phyloP scores from a whole-genome alignment of 441 rosid genomes.

The Populus hybrid region DNA sequence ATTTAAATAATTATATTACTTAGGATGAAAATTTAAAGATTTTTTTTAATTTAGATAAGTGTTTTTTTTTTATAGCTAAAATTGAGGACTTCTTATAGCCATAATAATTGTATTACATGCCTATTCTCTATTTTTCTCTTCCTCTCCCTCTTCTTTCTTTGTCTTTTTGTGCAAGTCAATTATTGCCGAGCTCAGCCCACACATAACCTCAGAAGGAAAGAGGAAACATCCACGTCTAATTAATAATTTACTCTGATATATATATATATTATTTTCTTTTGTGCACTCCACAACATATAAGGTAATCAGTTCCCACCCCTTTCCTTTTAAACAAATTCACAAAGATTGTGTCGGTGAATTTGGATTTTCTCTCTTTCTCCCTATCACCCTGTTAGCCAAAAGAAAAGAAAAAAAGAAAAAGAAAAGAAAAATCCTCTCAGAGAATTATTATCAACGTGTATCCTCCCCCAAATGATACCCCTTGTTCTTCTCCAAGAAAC shows the following conservation, averaged over 20 bases:
- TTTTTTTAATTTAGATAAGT: background rate
- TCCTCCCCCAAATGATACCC: background rate
- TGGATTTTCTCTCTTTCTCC: slow-evolving; percentile 25
- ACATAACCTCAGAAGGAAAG: background rate
- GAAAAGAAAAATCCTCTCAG: background rate
- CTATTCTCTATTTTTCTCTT: background rate
- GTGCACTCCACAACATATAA: background rate
- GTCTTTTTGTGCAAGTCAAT: background rate
- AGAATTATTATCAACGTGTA: background rate
- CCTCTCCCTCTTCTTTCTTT: background rate
- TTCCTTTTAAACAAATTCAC: slow-evolving; percentile 18
- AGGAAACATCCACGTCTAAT: background rate
- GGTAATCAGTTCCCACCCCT: slow-evolving; percentile 5
- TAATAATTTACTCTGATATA: too few relatives aligned
- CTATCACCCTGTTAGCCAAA: background rate
- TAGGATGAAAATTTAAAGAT: background rate
- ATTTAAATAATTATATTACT: too few relatives aligned
- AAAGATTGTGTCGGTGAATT: slow-evolving; percentile 51
- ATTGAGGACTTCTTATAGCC: background rate
- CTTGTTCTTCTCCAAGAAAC: background rate
- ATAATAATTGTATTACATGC: background rate
- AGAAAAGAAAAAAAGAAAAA: background rate
- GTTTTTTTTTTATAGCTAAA: background rate
- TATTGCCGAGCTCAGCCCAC: background rate
- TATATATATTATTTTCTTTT: background rate